Base-by-base conservation (phyloP, 257 asterid genomes). In the Solanum clarkiae region DNA sequence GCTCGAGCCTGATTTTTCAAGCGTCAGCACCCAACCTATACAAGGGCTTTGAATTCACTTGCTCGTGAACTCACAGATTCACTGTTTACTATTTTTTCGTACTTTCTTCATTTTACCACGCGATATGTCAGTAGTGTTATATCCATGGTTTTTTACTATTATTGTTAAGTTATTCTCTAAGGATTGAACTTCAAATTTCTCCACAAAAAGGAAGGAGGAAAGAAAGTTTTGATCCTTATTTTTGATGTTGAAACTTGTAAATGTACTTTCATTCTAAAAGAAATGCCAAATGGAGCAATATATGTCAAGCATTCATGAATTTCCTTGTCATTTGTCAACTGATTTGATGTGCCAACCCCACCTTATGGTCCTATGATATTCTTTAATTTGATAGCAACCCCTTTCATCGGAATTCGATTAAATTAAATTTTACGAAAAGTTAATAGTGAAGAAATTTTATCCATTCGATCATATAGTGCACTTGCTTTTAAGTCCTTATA, bases 251-350 rank as follows among this genome's bases (percentile, higher is more conserved):
- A 79, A 53, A 79, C 47, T 53, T 53, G 53, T 24, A 10, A 53
- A 53, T 3, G 53, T 53, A 20, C n/a, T 53, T 77, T 79, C 49
- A 53, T 29, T 51, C 29, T 51, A 17, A 70, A 68, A 12, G 45
- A 32, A 40, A 53, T 70, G 80, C 54, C 29, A 79, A 79, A 53
- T 69, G 51, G 4, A 69, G 77, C 77, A 69, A 69, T 69, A 29
- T 79, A 79, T 79, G 83, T 53, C 83, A 79, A 26, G 24, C 83
- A 53, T 79, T 79, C 47, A 79, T 53, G 29, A 29, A 79, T 79
- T 26, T 79, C 11, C 83, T 26, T 79, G 65, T 79, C 83, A 79
- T 24, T 53, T 51, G 65, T 79, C 65, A 53, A 79, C 16, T 26
- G 65, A 79, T 79, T 79, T 53, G 65, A 53, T 26, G 53, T 29